Conservation (phyloP, 1,284 basidiomycete genomes). For the Leucoagaricus sp. region DNA sequence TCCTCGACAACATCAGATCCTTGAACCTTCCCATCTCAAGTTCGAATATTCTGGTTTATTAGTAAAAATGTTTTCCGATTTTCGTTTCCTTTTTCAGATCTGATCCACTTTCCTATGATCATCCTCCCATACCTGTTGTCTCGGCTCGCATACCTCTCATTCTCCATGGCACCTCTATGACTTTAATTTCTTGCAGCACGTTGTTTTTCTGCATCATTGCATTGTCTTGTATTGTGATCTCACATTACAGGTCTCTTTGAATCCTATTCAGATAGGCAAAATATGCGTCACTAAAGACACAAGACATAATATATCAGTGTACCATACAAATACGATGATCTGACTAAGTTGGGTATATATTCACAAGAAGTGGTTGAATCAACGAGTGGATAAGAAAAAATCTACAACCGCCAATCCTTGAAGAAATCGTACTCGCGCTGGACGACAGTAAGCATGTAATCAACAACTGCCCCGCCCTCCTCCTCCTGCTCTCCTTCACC, state of each 20-base stretch:
- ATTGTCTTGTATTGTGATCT: neutral
- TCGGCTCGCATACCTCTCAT: neutral
- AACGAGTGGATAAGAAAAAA: conserved; percentile 15
- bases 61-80: too few relatives aligned
- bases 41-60: too few relatives aligned
- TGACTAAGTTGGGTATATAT: neutral
- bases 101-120: neutral
- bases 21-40: too few relatives aligned
- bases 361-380: conserved; percentile 5
- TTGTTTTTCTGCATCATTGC: too few relatives aligned
- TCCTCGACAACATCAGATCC: too few relatives aligned
- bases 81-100: too few relatives aligned
- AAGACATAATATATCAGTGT: neutral
- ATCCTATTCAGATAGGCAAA: neutral
- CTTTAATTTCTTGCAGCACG: too few relatives aligned
- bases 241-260: too few relatives aligned
- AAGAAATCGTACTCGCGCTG: conserved; percentile 73
- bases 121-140: neutral
- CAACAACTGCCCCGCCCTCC: conserved; percentile 71
- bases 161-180: neutral
- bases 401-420: conserved; percentile 63
- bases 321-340: neutral
- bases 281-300: too few relatives aligned
- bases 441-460: conserved; percentile 86
- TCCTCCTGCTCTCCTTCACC: conserved; percentile 29